Evolutionary conservation across 2,329 filamentous ascomycete genomes (phyloP).

Genomic region (Lomentospora prolificans): DNA sequence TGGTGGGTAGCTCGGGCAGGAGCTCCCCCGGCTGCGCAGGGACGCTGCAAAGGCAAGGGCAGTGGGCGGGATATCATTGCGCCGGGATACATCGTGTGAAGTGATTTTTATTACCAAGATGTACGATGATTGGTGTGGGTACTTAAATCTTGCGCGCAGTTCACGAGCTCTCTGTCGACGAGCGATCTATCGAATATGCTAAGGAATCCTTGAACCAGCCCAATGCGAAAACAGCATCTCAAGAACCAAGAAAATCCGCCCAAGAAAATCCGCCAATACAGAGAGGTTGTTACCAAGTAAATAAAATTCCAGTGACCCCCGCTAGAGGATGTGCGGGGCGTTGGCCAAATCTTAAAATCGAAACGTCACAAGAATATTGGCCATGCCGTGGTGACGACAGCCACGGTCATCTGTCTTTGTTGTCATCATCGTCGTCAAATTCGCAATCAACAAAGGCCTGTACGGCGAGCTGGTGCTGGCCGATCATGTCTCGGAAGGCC

Average conservation of each 20-base stretch:
- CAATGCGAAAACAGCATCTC: neutral
- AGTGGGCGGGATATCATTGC: neutral
- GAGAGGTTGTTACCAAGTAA: neutral
- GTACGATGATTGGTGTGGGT: neutral
- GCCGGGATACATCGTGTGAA: neutral
- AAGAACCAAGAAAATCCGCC: neutral
- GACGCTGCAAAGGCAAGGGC: neutral
- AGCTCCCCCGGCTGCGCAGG: neutral
- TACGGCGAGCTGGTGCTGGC: constrained; percentile 80
- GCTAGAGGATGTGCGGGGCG: no score
- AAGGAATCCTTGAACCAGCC: neutral
- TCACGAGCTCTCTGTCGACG: no score
- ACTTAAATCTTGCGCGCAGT: no score
- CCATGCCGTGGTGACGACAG: no score
- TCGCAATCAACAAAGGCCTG: no score
- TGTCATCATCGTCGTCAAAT: no score
- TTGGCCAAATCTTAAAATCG: neutral
- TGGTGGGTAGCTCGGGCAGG: no score
- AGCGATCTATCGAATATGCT: no score
- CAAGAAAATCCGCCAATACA: no score
- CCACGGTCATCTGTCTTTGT: no score
- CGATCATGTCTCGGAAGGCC: constrained; percentile 75
- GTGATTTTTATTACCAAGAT: neutral
- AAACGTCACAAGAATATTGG: neutral
- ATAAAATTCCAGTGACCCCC: no score